These are phyloP conservation scores for Waltiozyma sp. DNA, from an alignment of 1,139 yeast species.

Conservation along the genomic window DNA sequence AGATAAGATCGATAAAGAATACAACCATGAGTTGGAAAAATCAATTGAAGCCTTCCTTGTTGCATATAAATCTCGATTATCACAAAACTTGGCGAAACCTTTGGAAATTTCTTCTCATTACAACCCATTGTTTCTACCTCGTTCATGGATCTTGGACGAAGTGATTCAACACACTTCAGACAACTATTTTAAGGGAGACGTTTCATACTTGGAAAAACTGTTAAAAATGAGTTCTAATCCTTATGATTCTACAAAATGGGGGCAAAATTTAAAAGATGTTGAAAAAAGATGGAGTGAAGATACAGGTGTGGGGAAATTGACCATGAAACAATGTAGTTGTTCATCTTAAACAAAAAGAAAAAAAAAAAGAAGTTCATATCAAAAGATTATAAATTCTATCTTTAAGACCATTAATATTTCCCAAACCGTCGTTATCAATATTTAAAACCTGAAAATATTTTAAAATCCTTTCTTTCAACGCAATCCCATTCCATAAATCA, in stretches of 20 bases:
- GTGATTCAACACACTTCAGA: slow-evolving; percentile 41
- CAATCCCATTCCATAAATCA: slow-evolving; percentile 46
- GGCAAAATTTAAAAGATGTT: slow-evolving; percentile 43
- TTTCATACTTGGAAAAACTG: slow-evolving; percentile 36
- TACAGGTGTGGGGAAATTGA: slow-evolving; percentile 30
- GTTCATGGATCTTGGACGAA: slow-evolving; percentile 81
- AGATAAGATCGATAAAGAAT: slow-evolving; percentile 19
- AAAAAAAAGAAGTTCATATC: too few relatives aligned
- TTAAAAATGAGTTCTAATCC: slow-evolving; percentile 57
- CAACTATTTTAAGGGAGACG: slow-evolving; percentile 21
- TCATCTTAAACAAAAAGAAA: slow-evolving; percentile 31
- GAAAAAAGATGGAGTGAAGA: slow-evolving; percentile 47
- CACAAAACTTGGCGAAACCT: slow-evolving; percentile 29
- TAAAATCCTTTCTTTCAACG: slow-evolving; percentile 7
- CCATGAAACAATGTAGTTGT: slow-evolving; percentile 59
- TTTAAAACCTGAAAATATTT: slow-evolving; percentile 2
- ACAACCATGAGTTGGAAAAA: slow-evolving; percentile 20
- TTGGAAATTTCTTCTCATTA: slow-evolving; percentile 28
- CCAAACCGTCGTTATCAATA: too few relatives aligned
- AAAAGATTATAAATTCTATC: too few relatives aligned
- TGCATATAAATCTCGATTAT: slow-evolving; percentile 29
- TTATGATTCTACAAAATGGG: slow-evolving; percentile 51
- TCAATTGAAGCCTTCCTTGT: slow-evolving; percentile 28
- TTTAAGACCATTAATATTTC: too few relatives aligned
- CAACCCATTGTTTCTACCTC: slow-evolving; percentile 77